phyloP scores from a whole-genome alignment of 805 yeast species.

The Yarrowia osloensis region DNA sequence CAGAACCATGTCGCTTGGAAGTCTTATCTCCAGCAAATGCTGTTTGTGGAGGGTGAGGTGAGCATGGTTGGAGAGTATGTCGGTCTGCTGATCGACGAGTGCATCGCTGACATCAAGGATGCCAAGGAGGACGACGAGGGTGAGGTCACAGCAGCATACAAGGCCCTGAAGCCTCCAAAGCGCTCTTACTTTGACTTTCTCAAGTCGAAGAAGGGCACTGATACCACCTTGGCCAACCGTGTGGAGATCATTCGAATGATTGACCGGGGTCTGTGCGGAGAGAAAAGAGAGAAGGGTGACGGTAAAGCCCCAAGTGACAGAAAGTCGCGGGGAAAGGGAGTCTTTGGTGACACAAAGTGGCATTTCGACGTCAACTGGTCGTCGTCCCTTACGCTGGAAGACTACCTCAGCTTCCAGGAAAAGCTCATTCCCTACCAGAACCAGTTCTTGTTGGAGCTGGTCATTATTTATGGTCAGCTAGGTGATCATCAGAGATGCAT shows the following conservation, averaged over 20 bases:
- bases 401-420: neutral
- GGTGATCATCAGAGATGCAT: constrained; percentile 43
- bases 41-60: constrained; percentile 38
- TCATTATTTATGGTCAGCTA: constrained; percentile 40
- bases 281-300: neutral
- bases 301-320: neutral
- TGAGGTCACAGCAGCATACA: constrained; percentile 32
- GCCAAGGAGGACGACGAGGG: constrained; percentile 12
- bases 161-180: constrained; percentile 42
- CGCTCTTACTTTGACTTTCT: constrained; percentile 39
- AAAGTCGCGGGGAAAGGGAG: constrained; percentile 3
- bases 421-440: neutral
- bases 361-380: constrained; percentile 15
- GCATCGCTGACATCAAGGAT: constrained; percentile 32
- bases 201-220: constrained; percentile 31
- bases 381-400: neutral
- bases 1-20: constrained; percentile 44
- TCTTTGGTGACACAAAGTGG: constrained; percentile 8
- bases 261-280: constrained; percentile 1
- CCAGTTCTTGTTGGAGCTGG: constrained; percentile 41
- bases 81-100: constrained; percentile 38
- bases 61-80: constrained; percentile 41
- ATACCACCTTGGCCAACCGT: neutral
- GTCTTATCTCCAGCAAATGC: constrained; percentile 42
- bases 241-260: constrained; percentile 7